phyloP scores from a whole-genome alignment of 805 yeast species.

The Suhomyces pyralidae region DNA sequence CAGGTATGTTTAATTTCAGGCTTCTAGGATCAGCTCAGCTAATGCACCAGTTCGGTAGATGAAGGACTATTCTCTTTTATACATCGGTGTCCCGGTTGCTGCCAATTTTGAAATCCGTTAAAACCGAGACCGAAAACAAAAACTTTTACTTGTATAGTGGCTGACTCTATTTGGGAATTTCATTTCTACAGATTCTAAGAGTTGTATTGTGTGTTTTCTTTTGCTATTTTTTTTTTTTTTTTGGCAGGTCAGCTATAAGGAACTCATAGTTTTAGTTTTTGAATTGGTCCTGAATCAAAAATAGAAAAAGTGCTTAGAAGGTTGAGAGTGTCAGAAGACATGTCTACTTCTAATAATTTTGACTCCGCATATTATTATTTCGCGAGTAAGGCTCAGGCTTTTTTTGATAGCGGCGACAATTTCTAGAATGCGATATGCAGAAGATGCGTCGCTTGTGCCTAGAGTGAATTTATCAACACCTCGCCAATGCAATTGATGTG shows the following conservation, averaged over 20 bases:
- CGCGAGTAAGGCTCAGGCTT: neutral
- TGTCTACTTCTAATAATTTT: neutral
- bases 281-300: neutral
- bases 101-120: neutral
- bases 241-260: neutral
- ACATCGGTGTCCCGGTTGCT: neutral
- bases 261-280: neutral
- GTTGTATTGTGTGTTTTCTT: neutral
- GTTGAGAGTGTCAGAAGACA: neutral
- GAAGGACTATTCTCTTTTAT: neutral
- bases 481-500: neutral
- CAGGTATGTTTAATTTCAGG: neutral
- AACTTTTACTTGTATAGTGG: neutral
- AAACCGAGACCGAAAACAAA: neutral
- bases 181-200: neutral
- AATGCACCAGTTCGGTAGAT: neutral
- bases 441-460: neutral
- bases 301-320: neutral
- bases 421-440: neutral
- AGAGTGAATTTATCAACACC: neutral
- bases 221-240: neutral
- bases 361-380: neutral
- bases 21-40: neutral
- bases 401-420: neutral
- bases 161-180: neutral